phyloP scores from a whole-genome alignment of 2,329 filamentous ascomycete species.

The Pseudogymnoascus sp. region DNA sequence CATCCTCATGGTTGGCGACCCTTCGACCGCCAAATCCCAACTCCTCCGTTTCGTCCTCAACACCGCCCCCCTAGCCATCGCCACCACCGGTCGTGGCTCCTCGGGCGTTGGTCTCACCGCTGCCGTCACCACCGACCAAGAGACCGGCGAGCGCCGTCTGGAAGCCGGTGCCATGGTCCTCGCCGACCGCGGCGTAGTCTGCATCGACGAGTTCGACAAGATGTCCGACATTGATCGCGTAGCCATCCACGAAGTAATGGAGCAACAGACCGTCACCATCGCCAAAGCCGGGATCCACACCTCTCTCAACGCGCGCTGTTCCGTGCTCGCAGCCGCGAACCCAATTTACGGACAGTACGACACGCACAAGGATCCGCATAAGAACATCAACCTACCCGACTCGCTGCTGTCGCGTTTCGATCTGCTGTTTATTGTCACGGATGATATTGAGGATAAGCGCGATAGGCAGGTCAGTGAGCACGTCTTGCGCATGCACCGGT shows the following conservation, averaged over 20 bases:
- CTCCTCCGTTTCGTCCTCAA: slow-evolving; percentile 94
- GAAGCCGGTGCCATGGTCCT: slow-evolving; percentile 99
- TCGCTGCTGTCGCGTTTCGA: slow-evolving; percentile 97
- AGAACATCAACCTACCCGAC: slow-evolving; percentile 95
- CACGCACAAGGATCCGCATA: slow-evolving; percentile 95
- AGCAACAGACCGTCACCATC: slow-evolving; percentile 98
- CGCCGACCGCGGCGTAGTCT: slow-evolving; percentile 91
- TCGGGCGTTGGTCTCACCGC: slow-evolving; percentile 97
- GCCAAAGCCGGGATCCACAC: slow-evolving; percentile 98
- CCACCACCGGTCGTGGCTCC: slow-evolving; percentile 91
- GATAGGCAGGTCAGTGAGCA: slow-evolving; percentile 93
- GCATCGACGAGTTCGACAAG: slow-evolving; percentile 99
- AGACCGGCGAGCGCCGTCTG: slow-evolving; percentile 87
- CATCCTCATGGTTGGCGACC: slow-evolving; percentile 97
- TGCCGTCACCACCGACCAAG: slow-evolving; percentile 92
- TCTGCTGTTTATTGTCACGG: slow-evolving; percentile 92
- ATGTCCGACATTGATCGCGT: slow-evolving; percentile 98
- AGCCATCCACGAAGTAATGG: slow-evolving; percentile 99
- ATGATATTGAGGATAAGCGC: slow-evolving; percentile 90
- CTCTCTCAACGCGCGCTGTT: slow-evolving; percentile 91
- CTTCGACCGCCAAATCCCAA: slow-evolving; percentile 98
- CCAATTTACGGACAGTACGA: slow-evolving; percentile 98
- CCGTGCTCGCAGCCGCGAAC: slow-evolving; percentile 92
- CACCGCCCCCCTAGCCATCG: slow-evolving; percentile 91
- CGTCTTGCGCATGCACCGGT: slow-evolving; percentile 93